These are phyloP conservation scores for Platismatia glauca DNA, from an alignment of 495 filamentous ascomycete species.

Conservation along the genomic window DNA sequence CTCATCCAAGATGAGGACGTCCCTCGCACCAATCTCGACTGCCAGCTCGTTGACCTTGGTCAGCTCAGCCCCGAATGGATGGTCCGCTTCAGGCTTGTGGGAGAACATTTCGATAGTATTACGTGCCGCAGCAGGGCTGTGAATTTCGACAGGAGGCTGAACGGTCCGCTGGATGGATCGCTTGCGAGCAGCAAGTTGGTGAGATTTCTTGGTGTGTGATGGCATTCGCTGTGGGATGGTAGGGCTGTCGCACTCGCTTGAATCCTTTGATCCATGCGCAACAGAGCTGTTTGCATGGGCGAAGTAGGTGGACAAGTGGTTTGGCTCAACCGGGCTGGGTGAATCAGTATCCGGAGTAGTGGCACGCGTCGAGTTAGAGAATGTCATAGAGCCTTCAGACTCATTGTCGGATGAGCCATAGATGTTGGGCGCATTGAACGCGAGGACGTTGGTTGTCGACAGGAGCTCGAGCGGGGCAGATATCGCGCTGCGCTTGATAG, in stretches of 20 bases:
- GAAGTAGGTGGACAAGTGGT: constrained; percentile 79
- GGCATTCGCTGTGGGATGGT: constrained; percentile 63
- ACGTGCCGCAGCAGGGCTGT: constrained; percentile 32
- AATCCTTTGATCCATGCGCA: constrained; percentile 21
- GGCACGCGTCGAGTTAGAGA: constrained; percentile 46
- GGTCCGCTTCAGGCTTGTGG: constrained; percentile 27
- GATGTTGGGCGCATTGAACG: constrained; percentile 83
- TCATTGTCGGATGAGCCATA: constrained; percentile 47
- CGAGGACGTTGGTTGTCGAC: constrained; percentile 92
- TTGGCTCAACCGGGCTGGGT: constrained; percentile 54
- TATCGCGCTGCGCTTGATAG: constrained; percentile 57
- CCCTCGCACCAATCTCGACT: constrained; percentile 67
- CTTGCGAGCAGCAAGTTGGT: constrained; percentile 57
- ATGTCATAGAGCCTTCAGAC: constrained; percentile 52
- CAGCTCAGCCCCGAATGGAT: constrained; percentile 45
- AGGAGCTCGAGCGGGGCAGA: constrained; percentile 78
- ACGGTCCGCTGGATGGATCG: constrained; percentile 45
- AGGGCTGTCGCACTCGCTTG: constrained; percentile 47
- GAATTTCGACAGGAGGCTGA: constrained; percentile 32
- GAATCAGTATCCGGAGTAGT: constrained; percentile 70
- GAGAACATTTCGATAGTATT: constrained; percentile 38
- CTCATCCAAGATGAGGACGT: constrained; percentile 49
- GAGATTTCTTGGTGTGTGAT: constrained; percentile 77
- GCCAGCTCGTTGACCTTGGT: constrained; percentile 57
- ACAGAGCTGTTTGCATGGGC: constrained; percentile 39